Evolutionary conservation across 495 filamentous ascomycete species (phyloP).

Genomic region (Pseudevernia furfuracea): DNA sequence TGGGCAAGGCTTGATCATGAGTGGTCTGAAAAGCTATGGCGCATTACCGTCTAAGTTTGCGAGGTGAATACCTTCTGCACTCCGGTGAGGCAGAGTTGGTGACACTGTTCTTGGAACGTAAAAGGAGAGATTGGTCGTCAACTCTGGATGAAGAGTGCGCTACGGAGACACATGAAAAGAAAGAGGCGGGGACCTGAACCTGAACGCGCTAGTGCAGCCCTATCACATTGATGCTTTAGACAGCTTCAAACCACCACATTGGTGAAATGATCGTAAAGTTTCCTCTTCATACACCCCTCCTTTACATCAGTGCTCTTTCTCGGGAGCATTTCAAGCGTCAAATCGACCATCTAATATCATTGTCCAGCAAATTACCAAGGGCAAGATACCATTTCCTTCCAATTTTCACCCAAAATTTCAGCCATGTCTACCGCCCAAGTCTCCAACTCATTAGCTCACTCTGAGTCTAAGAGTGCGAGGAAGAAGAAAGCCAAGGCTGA

Average conservation of each 20-base stretch:
- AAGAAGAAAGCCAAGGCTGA: slow-evolving; percentile 37
- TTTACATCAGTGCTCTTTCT: neutral
- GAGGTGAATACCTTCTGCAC: neutral
- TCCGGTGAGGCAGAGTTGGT: neutral
- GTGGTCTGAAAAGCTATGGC: neutral
- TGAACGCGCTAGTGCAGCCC: slow-evolving; percentile 1
- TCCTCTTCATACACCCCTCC: neutral
- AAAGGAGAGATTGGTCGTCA: neutral
- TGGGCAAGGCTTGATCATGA: neutral
- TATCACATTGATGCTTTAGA: neutral
- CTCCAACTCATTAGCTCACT: slow-evolving; percentile 25
- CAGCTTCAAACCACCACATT: neutral
- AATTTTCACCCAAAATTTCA: neutral
- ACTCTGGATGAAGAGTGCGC: neutral
- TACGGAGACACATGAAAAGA: neutral
- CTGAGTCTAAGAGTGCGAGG: slow-evolving; percentile 38
- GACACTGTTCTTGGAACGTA: neutral
- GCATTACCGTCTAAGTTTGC: neutral
- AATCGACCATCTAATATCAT: neutral
- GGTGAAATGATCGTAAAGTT: neutral
- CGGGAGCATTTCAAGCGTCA: neutral
- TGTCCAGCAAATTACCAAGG: neutral
- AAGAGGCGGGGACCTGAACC: neutral
- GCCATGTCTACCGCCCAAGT: slow-evolving; percentile 18
- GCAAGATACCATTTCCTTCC: neutral